phyloP scores from a whole-genome alignment of 2,329 filamentous ascomycete genomes.

The Penicillium sp. region DNA sequence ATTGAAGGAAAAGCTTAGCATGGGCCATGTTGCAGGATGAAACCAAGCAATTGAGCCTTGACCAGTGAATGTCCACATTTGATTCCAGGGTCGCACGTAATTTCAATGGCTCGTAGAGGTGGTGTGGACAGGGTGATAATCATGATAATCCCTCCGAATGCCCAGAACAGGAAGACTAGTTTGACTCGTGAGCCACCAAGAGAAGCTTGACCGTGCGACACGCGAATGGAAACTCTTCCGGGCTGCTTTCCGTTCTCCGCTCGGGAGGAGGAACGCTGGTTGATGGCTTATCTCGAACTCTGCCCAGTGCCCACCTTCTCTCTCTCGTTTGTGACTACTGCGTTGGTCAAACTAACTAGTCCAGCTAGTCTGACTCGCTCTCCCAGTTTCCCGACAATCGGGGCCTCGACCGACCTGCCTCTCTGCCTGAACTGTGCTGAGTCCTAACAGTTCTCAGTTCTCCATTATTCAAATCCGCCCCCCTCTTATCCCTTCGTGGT shows the following conservation, averaged over 20 bases:
- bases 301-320: slow-evolving; percentile 40
- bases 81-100: too few species aligned
- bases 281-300: slow-evolving; percentile 43
- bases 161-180: slow-evolving; percentile 14
- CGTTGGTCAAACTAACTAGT: not conserved
- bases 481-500: not conserved
- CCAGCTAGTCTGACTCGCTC: not conserved
- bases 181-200: slow-evolving; percentile 22
- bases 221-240: slow-evolving; percentile 24
- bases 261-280: not conserved
- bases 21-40: slow-evolving; percentile 1
- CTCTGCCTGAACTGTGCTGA: not conserved
- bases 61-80: too few species aligned
- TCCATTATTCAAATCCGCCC: not conserved
- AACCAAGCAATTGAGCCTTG: not conserved
- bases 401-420: not conserved
- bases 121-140: slow-evolving; percentile 7
- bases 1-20: slow-evolving; percentile 15
- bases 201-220: slow-evolving; percentile 37
- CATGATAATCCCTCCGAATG: slow-evolving; percentile 14
- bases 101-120: too few species aligned
- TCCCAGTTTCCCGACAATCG: not conserved
- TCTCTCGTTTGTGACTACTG: slow-evolving; percentile 35
- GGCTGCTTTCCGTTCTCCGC: slow-evolving; percentile 20
- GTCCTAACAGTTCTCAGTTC: slow-evolving; percentile 45